Evolutionary conservation across 2,329 filamentous ascomycete species (phyloP).

Genomic region (Lecanoromycetidae sp.): DNA sequence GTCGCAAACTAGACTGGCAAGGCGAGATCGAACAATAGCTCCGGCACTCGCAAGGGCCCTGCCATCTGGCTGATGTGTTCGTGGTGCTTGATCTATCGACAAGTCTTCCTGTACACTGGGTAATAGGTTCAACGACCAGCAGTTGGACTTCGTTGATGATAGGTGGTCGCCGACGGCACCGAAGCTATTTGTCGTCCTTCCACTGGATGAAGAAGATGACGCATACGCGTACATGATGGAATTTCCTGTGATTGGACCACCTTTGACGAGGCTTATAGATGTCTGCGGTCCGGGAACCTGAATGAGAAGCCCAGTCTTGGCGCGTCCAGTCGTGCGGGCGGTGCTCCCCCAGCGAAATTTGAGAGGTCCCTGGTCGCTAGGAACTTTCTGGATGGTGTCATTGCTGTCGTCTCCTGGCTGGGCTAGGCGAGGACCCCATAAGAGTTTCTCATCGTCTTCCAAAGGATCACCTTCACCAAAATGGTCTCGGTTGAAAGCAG

Average conservation of each 20-base stretch:
- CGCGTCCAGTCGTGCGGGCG: slow-evolving; percentile 4
- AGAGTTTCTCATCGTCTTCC: slow-evolving; percentile 9
- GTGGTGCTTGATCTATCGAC: neutral
- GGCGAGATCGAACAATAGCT: neutral
- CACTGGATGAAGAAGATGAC: slow-evolving; percentile 11
- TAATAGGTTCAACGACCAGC: neutral
- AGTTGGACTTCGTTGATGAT: neutral
- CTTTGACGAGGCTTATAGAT: neutral
- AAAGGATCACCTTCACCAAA: slow-evolving; percentile 9
- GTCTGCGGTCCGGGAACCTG: neutral
- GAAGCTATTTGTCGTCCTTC: slow-evolving; percentile 9
- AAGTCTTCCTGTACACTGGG: neutral
- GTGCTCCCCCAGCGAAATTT: slow-evolving; percentile 10
- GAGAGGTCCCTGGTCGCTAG: slow-evolving; percentile 8
- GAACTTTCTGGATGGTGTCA: slow-evolving; percentile 8
- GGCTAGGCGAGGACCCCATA: slow-evolving; percentile 1
- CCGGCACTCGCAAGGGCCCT: neutral
- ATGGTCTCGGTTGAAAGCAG: no score
- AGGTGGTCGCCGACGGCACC: slow-evolving; percentile 13
- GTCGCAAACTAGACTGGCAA: neutral
- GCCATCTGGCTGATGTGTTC: no score
- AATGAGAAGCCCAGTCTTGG: slow-evolving; percentile 10
- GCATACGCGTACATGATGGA: slow-evolving; percentile 9
- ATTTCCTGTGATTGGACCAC: neutral
- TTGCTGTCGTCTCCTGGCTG: neutral